These are phyloP conservation scores for Eutypella sp. DNA, from an alignment of 2,329 filamentous ascomycete species.

Conservation along the genomic window DNA sequence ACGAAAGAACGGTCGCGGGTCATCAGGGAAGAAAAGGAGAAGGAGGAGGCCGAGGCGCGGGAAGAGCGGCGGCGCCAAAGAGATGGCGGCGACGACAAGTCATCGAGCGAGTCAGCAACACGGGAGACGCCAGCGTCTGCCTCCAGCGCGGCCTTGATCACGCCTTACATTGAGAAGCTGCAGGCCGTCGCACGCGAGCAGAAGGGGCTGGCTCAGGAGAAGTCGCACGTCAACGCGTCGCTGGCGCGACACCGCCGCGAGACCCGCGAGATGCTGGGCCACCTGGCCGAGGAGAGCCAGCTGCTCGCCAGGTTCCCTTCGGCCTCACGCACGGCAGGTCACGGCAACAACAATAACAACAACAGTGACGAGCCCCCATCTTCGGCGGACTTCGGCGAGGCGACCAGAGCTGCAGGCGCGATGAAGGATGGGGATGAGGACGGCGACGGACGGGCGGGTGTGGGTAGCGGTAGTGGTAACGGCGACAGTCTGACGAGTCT, in stretches of 20 bases:
- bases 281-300: slow-evolving; percentile 58
- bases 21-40: slow-evolving; percentile 5
- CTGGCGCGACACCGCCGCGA: slow-evolving; percentile 49
- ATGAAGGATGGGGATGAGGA: too few relatives aligned
- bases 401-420: slow-evolving; percentile 25
- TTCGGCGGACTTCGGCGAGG: slow-evolving; percentile 38
- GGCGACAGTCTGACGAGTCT: slow-evolving; percentile 33
- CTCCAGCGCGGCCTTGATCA: slow-evolving; percentile 40
- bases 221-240: slow-evolving; percentile 48
- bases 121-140: slow-evolving; percentile 7
- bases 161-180: slow-evolving; percentile 52
- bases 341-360: too few relatives aligned
- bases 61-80: too few relatives aligned
- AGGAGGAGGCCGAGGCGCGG: slow-evolving; percentile 10
- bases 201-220: slow-evolving; percentile 53
- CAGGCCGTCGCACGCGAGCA: slow-evolving; percentile 50
- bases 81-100: too few relatives aligned
- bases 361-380: slow-evolving; percentile 15
- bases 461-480: slow-evolving; percentile 31
- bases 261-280: slow-evolving; percentile 44
- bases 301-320: slow-evolving; percentile 50
- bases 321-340: slow-evolving; percentile 30
- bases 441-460: too few relatives aligned
- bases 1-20: slow-evolving; percentile 7
- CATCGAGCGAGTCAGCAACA: neutral